Base-by-base conservation (phyloP, 2,329 filamentous ascomycete species). In the Calonectria pauciramosa region DNA sequence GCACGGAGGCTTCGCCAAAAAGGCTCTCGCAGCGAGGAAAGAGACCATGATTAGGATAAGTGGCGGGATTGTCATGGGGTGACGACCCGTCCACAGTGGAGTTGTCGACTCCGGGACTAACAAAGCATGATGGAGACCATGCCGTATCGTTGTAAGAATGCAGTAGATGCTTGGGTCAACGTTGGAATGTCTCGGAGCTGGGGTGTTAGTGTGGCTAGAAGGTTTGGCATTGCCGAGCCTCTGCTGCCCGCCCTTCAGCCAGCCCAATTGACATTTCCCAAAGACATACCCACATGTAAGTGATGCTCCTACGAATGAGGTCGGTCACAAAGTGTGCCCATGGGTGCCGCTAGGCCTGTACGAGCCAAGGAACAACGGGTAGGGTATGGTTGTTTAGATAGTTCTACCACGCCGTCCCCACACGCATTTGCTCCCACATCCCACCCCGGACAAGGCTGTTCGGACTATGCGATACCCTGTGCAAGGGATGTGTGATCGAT, bases 181-280 rank as follows among this genome's bases (percentile, higher is more conserved):
- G 70, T 76, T 74, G 70, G 72, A 68, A 68, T 73, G 75, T 77
- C 74, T 79, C 78, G 76, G 75, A 38, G 63, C 60, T 30, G 68
- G 64, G 30, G 65, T 52, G 60, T 65, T 68, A 59, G 52, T 68
- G 64, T 23, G 34, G 44, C 51, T 26, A 38, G 18, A 77, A 78
- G 63, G 74, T 76, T 80, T 69, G 54, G 26, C 67, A 47, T 26
- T 71, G 44, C 63, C 56, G 51, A 54, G 54, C n/a, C 70, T 51
- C 23, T 71, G 44, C 59, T 54, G 44, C 56, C 66, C 56, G 70
- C 69, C 52, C 75, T 34, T 73, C 71, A 74, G 73, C 69, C 59
- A 69, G 52, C 64, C 64, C 36, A 56, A 34, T 70, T 30, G 52
- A 26, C 56, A 44, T 36, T 23, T 41, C 23, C 3, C n/a, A 56